These are phyloP conservation scores for Pleurotus platypus DNA, from an alignment of 768 basidiomycete species.

Conservation along the genomic window DNA sequence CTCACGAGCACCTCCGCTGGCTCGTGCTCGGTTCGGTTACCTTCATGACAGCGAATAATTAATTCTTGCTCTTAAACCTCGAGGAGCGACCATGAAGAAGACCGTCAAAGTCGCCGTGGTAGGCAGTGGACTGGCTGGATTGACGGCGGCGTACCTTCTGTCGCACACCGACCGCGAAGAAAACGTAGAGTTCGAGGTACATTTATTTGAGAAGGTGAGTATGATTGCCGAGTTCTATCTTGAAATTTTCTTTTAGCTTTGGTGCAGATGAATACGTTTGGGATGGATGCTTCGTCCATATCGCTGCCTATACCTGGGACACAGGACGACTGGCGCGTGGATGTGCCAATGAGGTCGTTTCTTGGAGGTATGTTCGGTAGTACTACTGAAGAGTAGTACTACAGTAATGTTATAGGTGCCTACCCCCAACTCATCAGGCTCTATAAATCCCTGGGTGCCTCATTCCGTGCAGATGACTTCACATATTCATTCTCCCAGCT, in stretches of 20 bases:
- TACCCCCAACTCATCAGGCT: slow-evolving; percentile 68
- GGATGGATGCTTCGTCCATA: slow-evolving; percentile 67
- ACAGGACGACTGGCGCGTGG: slow-evolving; percentile 49
- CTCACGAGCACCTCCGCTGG: too few species aligned
- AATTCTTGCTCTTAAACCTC: too few species aligned
- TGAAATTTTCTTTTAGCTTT: slow-evolving; percentile 1
- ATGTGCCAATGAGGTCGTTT: slow-evolving; percentile 82
- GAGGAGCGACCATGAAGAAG: slow-evolving; percentile 22
- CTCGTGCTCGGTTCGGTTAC: too few species aligned
- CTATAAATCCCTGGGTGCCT: slow-evolving; percentile 58
- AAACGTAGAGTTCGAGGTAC: slow-evolving; percentile 57
- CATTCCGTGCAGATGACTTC: slow-evolving; percentile 54
- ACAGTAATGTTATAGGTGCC: slow-evolving; percentile 54
- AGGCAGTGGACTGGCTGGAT: slow-evolving; percentile 71
- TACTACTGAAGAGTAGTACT: background rate
- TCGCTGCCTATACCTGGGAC: slow-evolving; percentile 35
- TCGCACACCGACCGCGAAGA: slow-evolving; percentile 23
- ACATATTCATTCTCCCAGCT: slow-evolving; percentile 70
- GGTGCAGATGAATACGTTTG: slow-evolving; percentile 47
- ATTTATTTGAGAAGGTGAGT: slow-evolving; percentile 72
- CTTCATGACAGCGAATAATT: too few species aligned
- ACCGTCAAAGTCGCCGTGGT: slow-evolving; percentile 64
- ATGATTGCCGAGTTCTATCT: background rate
- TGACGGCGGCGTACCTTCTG: slow-evolving; percentile 64
- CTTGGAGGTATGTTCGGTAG: slow-evolving; percentile 59